Evolutionary conservation across 345 rosid species (phyloP), one percentile per base, ranked within the genome.

Genomic region (Salix purpurea): DNA sequence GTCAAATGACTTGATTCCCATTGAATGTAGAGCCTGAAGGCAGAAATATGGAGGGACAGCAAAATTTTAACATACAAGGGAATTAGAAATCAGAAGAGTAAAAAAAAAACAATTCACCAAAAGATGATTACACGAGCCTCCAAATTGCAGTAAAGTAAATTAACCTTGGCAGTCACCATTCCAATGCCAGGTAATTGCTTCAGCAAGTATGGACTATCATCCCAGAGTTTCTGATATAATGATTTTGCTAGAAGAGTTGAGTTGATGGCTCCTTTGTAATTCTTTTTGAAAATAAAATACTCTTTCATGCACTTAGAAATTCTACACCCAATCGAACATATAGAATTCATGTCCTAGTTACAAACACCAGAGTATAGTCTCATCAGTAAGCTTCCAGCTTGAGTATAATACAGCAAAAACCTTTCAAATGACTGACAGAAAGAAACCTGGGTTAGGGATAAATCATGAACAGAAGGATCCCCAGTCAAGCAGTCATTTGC

Each of bases 121-220:
- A 46, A 46, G 50, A 13, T 46, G 16, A 46, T 13, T 0, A 12
- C 4, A 10, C 4, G 48, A 46, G 50, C 18, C 50, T 13, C 16
- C 50, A 46, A 46, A 13, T 13, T 46, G 50, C 18, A 13, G 50
- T 46, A 26, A 70, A 69, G 39, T 21, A 42, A 68, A 65, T 75
- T 46, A 71, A 94, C 98, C 98, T 94, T 94, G 71, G 97, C 97
- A 14, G 98, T 94, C 84, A 94, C 98, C 97, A 91, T 94, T 77
- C 98, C 98, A 71, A 94, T 92, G 84, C 98, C 97, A 65, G 94
- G 89, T 80, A 94, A 87, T 77, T 94, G 97, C 81, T 91, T 96
- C 87, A 93, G 88, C 90, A 93, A 85, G 88, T 83, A 93, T 78
- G 94, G 92, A 81, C 97, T 93, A 76, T 90, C 94, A 84, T 96